Conservation (phyloP, 495 filamentous ascomycete genomes). For the Aspergillus avenaceus region DNA sequence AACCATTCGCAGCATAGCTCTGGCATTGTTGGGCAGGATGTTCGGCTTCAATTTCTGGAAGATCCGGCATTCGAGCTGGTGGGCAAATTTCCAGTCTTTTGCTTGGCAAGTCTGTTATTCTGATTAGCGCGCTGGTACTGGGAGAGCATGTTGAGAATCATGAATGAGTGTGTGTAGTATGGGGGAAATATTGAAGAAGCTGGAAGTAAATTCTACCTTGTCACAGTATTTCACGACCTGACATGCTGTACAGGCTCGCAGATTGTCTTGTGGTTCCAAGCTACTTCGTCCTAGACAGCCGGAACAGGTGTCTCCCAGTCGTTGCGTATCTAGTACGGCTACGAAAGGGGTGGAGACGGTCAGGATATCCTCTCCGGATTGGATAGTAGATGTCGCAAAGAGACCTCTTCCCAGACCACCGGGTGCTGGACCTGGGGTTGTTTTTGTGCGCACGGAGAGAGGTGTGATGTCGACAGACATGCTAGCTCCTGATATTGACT, state of each 20-base stretch:
- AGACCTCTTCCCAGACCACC: slow-evolving; percentile 39
- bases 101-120: slow-evolving; percentile 54
- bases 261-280: slow-evolving; percentile 17
- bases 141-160: too few species aligned
- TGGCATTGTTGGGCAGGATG: slow-evolving; percentile 52
- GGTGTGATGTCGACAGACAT: slow-evolving; percentile 19
- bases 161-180: slow-evolving; percentile 4
- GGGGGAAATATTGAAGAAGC: not conserved
- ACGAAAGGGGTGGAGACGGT: slow-evolving; percentile 36
- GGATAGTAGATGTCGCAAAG: slow-evolving; percentile 34
- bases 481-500: slow-evolving; percentile 1
- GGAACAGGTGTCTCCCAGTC: slow-evolving; percentile 40
- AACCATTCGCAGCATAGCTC: slow-evolving; percentile 52
- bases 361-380: slow-evolving; percentile 35
- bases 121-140: too few species aligned
- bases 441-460: slow-evolving; percentile 25
- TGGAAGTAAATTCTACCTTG: slow-evolving; percentile 43
- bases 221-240: slow-evolving; percentile 61
- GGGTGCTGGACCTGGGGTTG: slow-evolving; percentile 21
- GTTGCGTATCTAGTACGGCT: slow-evolving; percentile 38
- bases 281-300: slow-evolving; percentile 38
- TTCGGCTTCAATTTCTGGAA: slow-evolving; percentile 43
- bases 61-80: slow-evolving; percentile 58
- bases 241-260: slow-evolving; percentile 60
- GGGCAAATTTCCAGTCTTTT: slow-evolving; percentile 54